These are phyloP conservation scores for Phytophthora citricola DNA, from an alignment of 352 stramenopile genomes.

Conservation along the genomic window DNA sequence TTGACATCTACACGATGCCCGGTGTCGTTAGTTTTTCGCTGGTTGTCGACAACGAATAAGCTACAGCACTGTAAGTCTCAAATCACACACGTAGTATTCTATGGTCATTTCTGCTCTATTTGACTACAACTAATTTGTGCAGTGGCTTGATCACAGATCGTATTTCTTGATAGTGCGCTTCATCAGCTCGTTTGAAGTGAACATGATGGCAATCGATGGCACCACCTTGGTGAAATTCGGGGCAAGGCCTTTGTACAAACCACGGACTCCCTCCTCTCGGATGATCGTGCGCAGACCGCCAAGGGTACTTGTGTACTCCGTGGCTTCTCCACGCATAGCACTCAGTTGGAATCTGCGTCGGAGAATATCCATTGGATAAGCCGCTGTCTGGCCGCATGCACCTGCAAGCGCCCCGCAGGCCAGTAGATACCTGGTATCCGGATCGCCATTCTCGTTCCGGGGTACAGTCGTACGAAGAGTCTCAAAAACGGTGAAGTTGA, in stretches of 20 bases:
- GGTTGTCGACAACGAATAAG: conserved; percentile 45
- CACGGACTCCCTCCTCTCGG: conserved; percentile 55
- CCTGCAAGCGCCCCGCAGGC: conserved; percentile 67
- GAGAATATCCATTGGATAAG: conserved; percentile 83
- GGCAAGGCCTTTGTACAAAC: conserved; percentile 71
- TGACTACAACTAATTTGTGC: conserved; percentile 4
- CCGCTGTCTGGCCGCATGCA: conserved; percentile 72
- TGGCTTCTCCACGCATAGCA: conserved; percentile 36
- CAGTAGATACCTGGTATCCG: conserved; percentile 63
- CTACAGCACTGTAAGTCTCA: conserved; percentile 1
- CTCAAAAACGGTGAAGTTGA: conserved; percentile 86
- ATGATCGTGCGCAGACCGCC: conserved; percentile 58
- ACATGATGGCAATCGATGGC: conserved; percentile 84
- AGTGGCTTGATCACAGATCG: conserved; percentile 20
- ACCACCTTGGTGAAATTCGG: conserved; percentile 85
- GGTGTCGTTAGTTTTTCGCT: conserved; percentile 86
- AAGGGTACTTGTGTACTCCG: conserved; percentile 59
- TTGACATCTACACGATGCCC: conserved; percentile 84
- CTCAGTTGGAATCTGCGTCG: conserved; percentile 78
- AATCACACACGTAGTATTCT: conserved; percentile 26
- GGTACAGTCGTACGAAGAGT: conserved; percentile 57
- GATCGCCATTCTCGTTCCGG: conserved; percentile 50
- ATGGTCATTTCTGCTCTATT: conserved; percentile 27
- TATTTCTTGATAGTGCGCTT: conserved; percentile 49
- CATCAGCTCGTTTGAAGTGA: conserved; percentile 81